Evolutionary conservation across 179 eudicot genomes (phyloP).

Genomic region (Silene coronaria): DNA sequence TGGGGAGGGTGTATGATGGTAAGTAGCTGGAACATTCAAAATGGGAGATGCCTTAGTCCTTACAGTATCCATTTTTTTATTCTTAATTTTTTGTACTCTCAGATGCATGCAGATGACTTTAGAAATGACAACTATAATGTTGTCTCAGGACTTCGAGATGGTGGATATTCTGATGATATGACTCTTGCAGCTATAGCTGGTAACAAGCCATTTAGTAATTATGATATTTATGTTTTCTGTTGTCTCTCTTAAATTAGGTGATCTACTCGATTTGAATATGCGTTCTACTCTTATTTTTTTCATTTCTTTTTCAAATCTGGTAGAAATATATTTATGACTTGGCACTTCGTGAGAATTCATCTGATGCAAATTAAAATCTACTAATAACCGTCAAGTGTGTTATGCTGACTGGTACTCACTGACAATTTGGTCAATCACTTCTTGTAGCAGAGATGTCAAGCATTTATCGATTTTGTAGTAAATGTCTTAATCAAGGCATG

Average conservation of each 20-base stretch:
- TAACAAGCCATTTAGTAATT: constrained; percentile 19
- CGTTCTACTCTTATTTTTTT: no score
- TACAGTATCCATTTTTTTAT: constrained; percentile 8
- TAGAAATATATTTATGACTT: no score
- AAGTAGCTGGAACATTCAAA: constrained; percentile 28
- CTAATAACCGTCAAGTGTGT: neutral
- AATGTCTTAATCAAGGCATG: neutral
- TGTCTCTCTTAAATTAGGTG: neutral
- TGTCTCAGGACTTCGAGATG: constrained; percentile 82
- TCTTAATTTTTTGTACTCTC: constrained; percentile 22
- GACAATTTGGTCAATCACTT: neutral
- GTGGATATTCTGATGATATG: constrained; percentile 99
- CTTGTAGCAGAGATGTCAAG: neutral
- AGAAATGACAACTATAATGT: constrained; percentile 72
- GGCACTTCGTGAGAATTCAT: no score
- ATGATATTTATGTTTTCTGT: neutral
- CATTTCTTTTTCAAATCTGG: no score
- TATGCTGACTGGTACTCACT: neutral
- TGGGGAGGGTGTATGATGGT: constrained; percentile 99
- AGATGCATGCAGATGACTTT: constrained; percentile 99
- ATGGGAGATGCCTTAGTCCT: neutral
- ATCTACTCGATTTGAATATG: neutral
- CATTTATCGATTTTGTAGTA: neutral
- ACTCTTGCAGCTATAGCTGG: constrained; percentile 97
- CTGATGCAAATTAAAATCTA: no score